These are phyloP conservation scores for Lycium barbarum DNA, from an alignment of 257 asterid genomes.

Conservation along the genomic window DNA sequence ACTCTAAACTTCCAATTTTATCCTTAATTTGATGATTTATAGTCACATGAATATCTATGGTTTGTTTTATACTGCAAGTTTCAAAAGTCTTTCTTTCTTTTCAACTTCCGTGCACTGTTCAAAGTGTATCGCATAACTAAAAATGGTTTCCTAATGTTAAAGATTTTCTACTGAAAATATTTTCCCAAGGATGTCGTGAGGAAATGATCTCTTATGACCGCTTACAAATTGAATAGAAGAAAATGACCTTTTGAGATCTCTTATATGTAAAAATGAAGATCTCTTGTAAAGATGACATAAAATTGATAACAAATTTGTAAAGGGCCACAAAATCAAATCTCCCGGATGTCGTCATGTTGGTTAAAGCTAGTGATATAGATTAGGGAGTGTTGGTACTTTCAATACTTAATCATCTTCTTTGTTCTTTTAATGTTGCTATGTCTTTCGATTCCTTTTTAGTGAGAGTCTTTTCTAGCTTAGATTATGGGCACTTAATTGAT, in stretches of 20 bases:
- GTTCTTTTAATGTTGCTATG: neutral
- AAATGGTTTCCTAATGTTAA: neutral
- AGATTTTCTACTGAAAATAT: neutral
- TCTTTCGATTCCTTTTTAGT: neutral
- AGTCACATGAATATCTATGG: neutral
- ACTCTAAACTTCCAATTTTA: neutral
- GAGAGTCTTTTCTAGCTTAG: neutral
- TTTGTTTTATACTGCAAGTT: no score
- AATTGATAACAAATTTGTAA: neutral
- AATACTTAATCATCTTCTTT: neutral
- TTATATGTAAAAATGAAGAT: neutral
- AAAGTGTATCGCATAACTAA: neutral
- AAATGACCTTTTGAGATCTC: no score
- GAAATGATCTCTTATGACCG: neutral
- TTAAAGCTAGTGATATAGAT: neutral
- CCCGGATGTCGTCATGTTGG: neutral
- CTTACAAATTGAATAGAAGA: no score
- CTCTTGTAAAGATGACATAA: neutral
- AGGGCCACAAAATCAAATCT: neutral
- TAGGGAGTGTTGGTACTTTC: constrained; percentile 14
- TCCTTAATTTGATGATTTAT: neutral
- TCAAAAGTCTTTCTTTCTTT: neutral
- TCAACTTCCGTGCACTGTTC: neutral
- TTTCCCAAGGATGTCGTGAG: neutral
- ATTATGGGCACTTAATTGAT: neutral